These are phyloP conservation scores for Crucibulum laeve DNA, from an alignment of 768 basidiomycete genomes.

Conservation along the genomic window DNA sequence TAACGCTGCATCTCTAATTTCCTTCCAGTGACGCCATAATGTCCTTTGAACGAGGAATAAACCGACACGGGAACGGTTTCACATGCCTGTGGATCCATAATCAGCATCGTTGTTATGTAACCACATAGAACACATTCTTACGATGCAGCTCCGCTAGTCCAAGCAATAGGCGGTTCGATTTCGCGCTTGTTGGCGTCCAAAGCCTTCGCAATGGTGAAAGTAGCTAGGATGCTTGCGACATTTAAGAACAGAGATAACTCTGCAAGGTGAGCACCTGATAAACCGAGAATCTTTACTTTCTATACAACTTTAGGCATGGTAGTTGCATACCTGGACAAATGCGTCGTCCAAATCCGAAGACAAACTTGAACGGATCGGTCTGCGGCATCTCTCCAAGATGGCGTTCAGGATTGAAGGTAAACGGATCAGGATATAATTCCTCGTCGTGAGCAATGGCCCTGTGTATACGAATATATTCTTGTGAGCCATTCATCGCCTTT, in stretches of 20 bases:
- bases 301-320: background rate
- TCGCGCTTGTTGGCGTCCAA: constrained; percentile 26
- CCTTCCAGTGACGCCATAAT: background rate
- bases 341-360: constrained; percentile 34
- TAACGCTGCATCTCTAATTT: background rate
- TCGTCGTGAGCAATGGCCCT: constrained; percentile 23
- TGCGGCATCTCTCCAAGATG: constrained; percentile 23
- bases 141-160: constrained; percentile 22
- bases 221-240: constrained; percentile 29
- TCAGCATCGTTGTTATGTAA: background rate
- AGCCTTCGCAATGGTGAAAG: constrained; percentile 33
- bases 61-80: constrained; percentile 18
- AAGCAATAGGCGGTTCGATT: constrained; percentile 28
- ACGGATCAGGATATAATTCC: constrained; percentile 15
- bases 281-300: background rate
- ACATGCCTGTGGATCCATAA: constrained; percentile 13
- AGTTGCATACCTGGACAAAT: constrained; percentile 20
- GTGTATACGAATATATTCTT: background rate
- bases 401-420: constrained; percentile 24
- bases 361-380: constrained; percentile 22
- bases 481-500: too few relatives aligned
- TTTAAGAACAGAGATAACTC: constrained; percentile 30
- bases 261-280: constrained; percentile 23
- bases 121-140: constrained; percentile 10
- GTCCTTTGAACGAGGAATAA: constrained; percentile 18